Base-by-base conservation (phyloP, 2,329 filamentous ascomycete species). In the Sclerotinia borealis region DNA sequence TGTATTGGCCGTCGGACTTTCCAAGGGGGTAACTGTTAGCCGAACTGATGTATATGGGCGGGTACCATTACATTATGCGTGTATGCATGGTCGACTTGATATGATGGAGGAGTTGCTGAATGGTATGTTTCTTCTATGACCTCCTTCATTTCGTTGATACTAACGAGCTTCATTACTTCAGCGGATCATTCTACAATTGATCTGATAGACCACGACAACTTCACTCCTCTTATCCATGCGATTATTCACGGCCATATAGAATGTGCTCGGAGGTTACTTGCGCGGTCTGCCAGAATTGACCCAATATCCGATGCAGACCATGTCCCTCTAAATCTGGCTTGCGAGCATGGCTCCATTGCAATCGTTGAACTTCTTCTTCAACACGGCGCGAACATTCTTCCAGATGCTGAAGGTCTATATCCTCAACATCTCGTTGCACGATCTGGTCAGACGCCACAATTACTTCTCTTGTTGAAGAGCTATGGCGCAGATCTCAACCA, bases 401-500 rank as follows among this genome's bases (percentile, higher is more conserved):
- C 95, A 10, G 95, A 99, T 76, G 95, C 95, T 2, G 95, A 99
- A 79, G 95, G 95, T 1, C 80, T 99, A 13, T 99, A 91, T 73
- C 95, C 95, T n/a, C 95, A 98, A 74, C 95, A 99, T 77, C 84
- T 98, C 39, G 93, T 98, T 25, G 93, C 95, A 29, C 85, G 95
- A 62, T 95, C 93, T 36, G 92, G 92, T 3, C 88, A 93, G 72
- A 90, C 87, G 0, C 90, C 92, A 1, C 83, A 91, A 61, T 83
- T 97, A 34, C 81, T 98, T 13, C 79, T 93, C 17, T 81, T 97
- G 45, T 81, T 99, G 15, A 89, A 92, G 74, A 82, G 89, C 58
- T 93, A 95, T 72, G 93, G 93, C 1, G 93, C 92, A 27, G 88
- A 99, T 74, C 82, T 99, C 49, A 86, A 99, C 72, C 93, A 98